Conservation (phyloP, 192 early-diverging fungal species). For the Podila epicladia region DNA sequence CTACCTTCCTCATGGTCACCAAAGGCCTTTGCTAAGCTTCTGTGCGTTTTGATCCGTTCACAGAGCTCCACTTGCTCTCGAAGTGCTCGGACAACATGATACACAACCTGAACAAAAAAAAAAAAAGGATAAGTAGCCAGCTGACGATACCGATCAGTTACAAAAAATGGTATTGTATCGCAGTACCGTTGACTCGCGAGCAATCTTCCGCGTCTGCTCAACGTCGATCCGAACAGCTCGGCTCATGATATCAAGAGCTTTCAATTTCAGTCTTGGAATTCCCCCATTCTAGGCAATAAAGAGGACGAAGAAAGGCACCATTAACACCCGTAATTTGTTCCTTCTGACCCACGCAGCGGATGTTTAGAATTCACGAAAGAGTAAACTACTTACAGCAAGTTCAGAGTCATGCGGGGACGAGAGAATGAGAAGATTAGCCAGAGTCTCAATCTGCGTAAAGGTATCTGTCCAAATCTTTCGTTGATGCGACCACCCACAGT, state of each 20-base stretch:
- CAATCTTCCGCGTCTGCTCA: constrained; percentile 29
- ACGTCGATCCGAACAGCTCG: background rate
- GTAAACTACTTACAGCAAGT: background rate
- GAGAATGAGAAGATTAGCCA: background rate
- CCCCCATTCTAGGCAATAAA: constrained; percentile 13
- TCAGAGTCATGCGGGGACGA: background rate
- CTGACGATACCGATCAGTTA: background rate
- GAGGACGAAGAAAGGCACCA: background rate
- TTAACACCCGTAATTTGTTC: too few species aligned
- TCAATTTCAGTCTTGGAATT: constrained; percentile 20
- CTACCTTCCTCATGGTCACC: background rate
- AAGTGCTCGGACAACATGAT: background rate
- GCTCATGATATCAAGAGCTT: constrained; percentile 11
- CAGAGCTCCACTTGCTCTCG: constrained; percentile 1
- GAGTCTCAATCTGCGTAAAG: constrained; percentile 14
- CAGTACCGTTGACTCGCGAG: constrained; percentile 15
- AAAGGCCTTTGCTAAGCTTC: background rate
- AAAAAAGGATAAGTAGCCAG: background rate
- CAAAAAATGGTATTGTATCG: background rate
- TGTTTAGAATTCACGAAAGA: background rate
- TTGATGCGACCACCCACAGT: constrained; percentile 28
- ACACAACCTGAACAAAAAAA: background rate
- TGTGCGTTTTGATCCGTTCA: background rate
- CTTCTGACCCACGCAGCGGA: background rate
- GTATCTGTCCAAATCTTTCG: constrained; percentile 9